These are phyloP conservation scores for Pyrenophora tritici-repentis DNA, from an alignment of 2,329 filamentous ascomycete species.

Conservation along the genomic window DNA sequence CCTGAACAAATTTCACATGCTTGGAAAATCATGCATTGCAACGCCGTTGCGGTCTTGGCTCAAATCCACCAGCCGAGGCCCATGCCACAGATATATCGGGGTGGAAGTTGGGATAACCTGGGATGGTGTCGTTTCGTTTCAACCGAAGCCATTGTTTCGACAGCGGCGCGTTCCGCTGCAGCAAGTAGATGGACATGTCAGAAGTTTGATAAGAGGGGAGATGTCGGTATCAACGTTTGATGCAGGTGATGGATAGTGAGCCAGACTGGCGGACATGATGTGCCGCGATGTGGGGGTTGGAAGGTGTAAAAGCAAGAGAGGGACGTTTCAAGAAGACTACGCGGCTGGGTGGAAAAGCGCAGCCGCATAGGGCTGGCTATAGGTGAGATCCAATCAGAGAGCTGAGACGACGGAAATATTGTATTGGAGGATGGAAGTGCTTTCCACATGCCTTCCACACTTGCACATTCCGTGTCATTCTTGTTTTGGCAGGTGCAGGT, in stretches of 20 bases:
- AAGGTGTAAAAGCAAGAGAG: neutral
- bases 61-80: neutral
- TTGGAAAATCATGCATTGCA: slow-evolving; percentile 1
- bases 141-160: slow-evolving; percentile 19
- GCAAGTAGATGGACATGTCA: slow-evolving; percentile 13
- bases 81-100: neutral
- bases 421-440: neutral
- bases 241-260: slow-evolving; percentile 9
- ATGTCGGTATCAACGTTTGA: slow-evolving; percentile 18
- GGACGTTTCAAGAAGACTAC: slow-evolving; percentile 6
- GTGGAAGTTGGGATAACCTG: slow-evolving; percentile 5
- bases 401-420: neutral
- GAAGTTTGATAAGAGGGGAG: slow-evolving; percentile 26
- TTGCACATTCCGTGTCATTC: neutral
- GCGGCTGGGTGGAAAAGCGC: neutral
- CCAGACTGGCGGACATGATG: slow-evolving; percentile 1
- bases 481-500: neutral
- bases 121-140: slow-evolving; percentile 23
- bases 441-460: neutral
- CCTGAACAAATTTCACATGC: neutral
- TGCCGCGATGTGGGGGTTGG: neutral
- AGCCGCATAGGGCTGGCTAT: neutral
- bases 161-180: slow-evolving; percentile 20
- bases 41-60: neutral
- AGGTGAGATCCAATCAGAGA: neutral